phyloP scores from a whole-genome alignment of 176 grass and related monocot genomes.

The Calamus simplicifolius region DNA sequence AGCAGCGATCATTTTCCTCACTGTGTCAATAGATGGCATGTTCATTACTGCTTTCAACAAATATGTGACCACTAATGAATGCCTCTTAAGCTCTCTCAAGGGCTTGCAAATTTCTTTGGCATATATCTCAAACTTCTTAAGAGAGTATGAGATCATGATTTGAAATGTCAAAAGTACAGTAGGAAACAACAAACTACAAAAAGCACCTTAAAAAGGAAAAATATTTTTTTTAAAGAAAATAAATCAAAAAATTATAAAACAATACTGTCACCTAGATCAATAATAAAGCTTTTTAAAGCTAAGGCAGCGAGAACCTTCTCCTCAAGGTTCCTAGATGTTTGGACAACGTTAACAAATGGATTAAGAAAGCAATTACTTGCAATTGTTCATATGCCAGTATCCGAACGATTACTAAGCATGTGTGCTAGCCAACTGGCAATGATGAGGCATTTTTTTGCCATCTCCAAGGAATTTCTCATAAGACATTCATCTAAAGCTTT shows the following conservation, averaged over 20 bases:
- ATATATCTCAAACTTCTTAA: not conserved
- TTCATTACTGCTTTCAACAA: constrained; percentile 1
- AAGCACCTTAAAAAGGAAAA: not conserved
- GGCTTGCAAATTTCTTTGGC: not conserved
- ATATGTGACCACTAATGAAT: not conserved
- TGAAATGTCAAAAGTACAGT: not conserved
- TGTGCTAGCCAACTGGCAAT: not conserved
- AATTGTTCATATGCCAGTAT: not conserved
- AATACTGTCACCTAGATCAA: not conserved
- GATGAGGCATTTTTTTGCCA: constrained; percentile 1
- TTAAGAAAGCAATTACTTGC: not conserved
- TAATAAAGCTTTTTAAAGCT: not conserved
- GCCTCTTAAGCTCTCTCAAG: not conserved
- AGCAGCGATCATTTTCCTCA: not conserved
- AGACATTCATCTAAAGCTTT: not conserved
- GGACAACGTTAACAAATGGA: not conserved
- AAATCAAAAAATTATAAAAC: too few relatives aligned
- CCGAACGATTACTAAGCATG: not conserved
- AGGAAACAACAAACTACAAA: not conserved
- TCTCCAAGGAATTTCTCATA: not conserved
- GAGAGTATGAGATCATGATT: not conserved
- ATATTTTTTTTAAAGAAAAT: too few relatives aligned
- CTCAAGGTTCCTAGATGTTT: not conserved
- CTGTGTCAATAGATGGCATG: not conserved
- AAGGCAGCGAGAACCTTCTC: not conserved